phyloP scores from a whole-genome alignment of 2,329 filamentous ascomycete genomes.

The Pseudogymnoascus sp. region DNA sequence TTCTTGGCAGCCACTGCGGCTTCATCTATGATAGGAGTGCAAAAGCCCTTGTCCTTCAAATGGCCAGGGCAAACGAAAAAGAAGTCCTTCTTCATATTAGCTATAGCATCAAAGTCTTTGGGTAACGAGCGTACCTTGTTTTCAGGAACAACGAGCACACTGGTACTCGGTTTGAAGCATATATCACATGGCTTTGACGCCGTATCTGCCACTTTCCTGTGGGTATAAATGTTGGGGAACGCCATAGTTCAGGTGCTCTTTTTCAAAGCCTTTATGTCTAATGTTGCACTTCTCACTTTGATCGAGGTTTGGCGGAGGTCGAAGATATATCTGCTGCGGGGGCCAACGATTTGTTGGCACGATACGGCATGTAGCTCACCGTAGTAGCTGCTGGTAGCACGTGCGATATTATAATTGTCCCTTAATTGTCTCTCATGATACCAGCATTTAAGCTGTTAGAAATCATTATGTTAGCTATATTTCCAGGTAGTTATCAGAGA shows the following conservation, averaged over 20 bases:
- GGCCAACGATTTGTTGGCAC: neutral
- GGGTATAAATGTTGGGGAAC: conserved; percentile 74
- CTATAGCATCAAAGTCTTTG: neutral
- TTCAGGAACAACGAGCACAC: conserved; percentile 80
- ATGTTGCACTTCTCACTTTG: conserved; percentile 1
- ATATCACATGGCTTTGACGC: conserved; percentile 79
- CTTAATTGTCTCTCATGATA: neutral
- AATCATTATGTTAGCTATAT: neutral
- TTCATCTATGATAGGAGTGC: conserved; percentile 64
- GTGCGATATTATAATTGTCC: neutral
- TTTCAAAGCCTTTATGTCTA: neutral
- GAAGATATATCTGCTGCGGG: neutral
- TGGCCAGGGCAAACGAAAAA: conserved; percentile 86
- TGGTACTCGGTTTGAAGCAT: conserved; percentile 82
- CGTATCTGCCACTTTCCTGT: conserved; percentile 80
- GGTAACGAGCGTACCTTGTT: conserved; percentile 58
- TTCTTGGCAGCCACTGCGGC: conserved; percentile 52
- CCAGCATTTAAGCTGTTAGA: neutral
- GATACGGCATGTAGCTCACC: conserved; percentile 3
- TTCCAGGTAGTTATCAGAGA: neutral
- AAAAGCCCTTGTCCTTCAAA: conserved; percentile 76
- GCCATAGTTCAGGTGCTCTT: conserved; percentile 18
- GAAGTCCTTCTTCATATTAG: conserved; percentile 53
- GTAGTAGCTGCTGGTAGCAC: conserved; percentile 1
- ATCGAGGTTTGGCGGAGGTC: neutral